phyloP scores from a whole-genome alignment of 306 rosid species.

The Pachyrhizus erosus region DNA sequence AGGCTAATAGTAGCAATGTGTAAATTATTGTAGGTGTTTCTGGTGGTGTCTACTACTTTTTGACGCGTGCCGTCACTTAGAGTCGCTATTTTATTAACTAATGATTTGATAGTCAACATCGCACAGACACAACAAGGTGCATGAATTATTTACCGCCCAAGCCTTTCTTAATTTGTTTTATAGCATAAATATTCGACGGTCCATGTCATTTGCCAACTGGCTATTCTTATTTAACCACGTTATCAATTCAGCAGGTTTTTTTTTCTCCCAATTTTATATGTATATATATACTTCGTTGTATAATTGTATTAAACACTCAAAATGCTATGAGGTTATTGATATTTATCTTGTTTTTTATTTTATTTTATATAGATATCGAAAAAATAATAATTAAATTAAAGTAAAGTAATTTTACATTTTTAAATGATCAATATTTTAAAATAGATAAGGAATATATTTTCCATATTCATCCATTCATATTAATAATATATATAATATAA shows the following conservation, averaged over 20 bases:
- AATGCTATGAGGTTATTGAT: too few relatives aligned
- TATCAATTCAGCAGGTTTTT: not conserved
- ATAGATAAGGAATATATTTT: too few relatives aligned
- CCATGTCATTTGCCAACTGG: conserved; percentile 22
- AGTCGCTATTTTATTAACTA: not conserved
- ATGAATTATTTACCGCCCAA: conserved; percentile 29
- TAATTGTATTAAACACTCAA: too few relatives aligned
- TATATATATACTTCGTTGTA: not conserved
- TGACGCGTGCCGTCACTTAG: conserved; percentile 32
- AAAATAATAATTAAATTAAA: too few relatives aligned
- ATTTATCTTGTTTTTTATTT: too few relatives aligned
- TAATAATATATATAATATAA: too few relatives aligned
- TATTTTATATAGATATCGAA: too few relatives aligned
- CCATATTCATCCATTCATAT: too few relatives aligned
- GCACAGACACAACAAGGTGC: conserved; percentile 12
- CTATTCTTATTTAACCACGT: not conserved
- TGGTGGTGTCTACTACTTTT: not conserved
- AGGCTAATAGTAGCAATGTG: not conserved
- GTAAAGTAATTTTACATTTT: too few relatives aligned
- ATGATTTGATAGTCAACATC: not conserved
- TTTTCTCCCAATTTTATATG: not conserved
- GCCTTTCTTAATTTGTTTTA: not conserved
- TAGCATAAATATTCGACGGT: not conserved
- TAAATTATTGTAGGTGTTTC: not conserved
- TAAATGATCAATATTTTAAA: too few relatives aligned